phyloP scores from a whole-genome alignment of 2,329 filamentous ascomycete genomes.

The Paracoccidioides brasiliensis region DNA sequence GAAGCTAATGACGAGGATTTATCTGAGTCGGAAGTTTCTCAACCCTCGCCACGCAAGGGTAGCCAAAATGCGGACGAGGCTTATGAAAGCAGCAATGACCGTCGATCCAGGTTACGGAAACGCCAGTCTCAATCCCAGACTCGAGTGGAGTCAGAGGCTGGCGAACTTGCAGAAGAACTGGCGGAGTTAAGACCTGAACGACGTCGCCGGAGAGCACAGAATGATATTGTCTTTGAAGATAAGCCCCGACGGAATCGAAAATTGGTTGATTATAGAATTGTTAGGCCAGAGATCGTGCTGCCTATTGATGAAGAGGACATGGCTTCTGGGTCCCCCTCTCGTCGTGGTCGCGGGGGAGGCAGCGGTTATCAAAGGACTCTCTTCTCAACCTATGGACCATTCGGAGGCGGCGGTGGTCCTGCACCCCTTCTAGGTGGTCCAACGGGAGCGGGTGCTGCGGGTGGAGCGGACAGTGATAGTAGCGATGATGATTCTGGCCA shows the following conservation, averaged over 20 bases:
- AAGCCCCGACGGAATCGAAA: slow-evolving; percentile 46
- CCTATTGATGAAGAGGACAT: slow-evolving; percentile 61
- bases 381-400: slow-evolving; percentile 83
- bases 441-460: slow-evolving; percentile 54
- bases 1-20: slow-evolving; percentile 39
- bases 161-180: slow-evolving; percentile 47
- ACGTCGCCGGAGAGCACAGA: slow-evolving; percentile 25
- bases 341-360: slow-evolving; percentile 51
- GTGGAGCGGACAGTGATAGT: slow-evolving; percentile 81
- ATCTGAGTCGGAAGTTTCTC: slow-evolving; percentile 38
- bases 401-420: slow-evolving; percentile 68
- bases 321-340: slow-evolving; percentile 53
- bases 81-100: slow-evolving; percentile 34
- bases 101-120: slow-evolving; percentile 41
- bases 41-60: slow-evolving; percentile 31
- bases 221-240: slow-evolving; percentile 25
- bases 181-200: slow-evolving; percentile 38
- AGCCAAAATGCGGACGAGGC: slow-evolving; percentile 33
- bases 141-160: slow-evolving; percentile 37
- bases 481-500: slow-evolving; percentile 68
- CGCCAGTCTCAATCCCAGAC: slow-evolving; percentile 35
- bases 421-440: slow-evolving; percentile 61
- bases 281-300: slow-evolving; percentile 56
- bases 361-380: slow-evolving; percentile 63
- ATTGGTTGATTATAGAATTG: slow-evolving; percentile 74